Evolutionary conservation across 768 basidiomycete genomes (phyloP), one percentile per base, ranked within the genome.

Genomic region (Holtermannia corniformis): DNA sequence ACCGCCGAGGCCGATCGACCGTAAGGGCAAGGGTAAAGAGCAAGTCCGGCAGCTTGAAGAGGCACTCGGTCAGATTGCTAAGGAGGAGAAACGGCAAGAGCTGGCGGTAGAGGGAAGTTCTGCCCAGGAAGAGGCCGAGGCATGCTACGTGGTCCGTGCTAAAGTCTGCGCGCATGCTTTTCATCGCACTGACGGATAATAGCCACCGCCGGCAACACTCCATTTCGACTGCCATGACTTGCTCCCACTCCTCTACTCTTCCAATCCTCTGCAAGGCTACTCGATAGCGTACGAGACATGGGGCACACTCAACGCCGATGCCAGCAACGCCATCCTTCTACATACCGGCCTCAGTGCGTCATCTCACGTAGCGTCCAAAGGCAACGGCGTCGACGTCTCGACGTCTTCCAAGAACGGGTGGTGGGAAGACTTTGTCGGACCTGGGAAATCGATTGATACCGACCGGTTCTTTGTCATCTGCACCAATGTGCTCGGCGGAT

Each of bases 351-450:
- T 99, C 2, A 92, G 88, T 11, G 95, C 92, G 0, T 92, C 89
- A 1, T 95, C 91, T 0, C 95, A 99, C 74, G 70, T 70, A 50
- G 68, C 68, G 2, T 65, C 63, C 5, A 44, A 51, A 12, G 70
- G 70, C 1, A 72, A 70, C 46, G 68, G 59, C 19, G 68, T 72
- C 1, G 89, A 91, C 0, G 87, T 89, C 2, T 83, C 86, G 20
- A 90, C 90, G 0, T 65, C 76, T 3, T 70, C 76, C 3, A 99
- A 93, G 61, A 82, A 85, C 7, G 93, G 95, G 3, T 99, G 95
- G 95, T 99, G 95, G 95, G 87, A 97, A 74, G 85, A 86, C 64
- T 99, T 97, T 74, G 91, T 99, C 59, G 95, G 95, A 0, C 90
- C 93, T 3, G 88, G 88, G 47, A 89, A 85, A 63, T 82, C 92